These are phyloP conservation scores for Suillus alpinus DNA, from an alignment of 768 basidiomycete genomes.

Conservation along the genomic window DNA sequence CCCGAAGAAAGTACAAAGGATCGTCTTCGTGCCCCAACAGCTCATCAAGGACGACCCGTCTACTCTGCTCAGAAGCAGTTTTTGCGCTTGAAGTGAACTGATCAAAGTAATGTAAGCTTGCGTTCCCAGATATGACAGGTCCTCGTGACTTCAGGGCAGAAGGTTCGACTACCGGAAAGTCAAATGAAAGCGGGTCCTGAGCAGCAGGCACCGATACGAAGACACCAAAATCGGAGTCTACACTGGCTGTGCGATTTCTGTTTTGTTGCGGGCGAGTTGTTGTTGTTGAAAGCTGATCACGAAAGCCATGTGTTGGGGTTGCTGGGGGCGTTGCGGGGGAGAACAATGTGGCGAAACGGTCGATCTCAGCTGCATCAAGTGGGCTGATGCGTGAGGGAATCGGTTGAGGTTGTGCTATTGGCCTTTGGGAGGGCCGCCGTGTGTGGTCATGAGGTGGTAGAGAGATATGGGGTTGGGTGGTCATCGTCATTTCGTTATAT, in stretches of 20 bases:
- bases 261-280: not conserved
- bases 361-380: constrained; percentile 29
- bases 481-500: not conserved
- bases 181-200: constrained; percentile 47
- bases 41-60: constrained; percentile 59
- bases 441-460: not conserved
- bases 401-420: not conserved
- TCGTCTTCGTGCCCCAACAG: constrained; percentile 66
- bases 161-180: not conserved
- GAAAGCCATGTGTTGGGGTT: constrained; percentile 14
- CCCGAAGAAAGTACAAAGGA: constrained; percentile 58
- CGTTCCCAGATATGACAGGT: constrained; percentile 8
- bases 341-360: constrained; percentile 44
- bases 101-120: constrained; percentile 55
- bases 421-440: not conserved
- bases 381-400: not conserved
- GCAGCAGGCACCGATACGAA: constrained; percentile 56
- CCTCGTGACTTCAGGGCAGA: not conserved
- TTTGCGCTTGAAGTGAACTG: constrained; percentile 57
- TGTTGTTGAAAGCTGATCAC: not conserved
- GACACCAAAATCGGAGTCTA: constrained; percentile 57
- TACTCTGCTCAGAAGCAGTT: constrained; percentile 48
- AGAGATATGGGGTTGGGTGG: not conserved
- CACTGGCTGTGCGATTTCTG: constrained; percentile 14
- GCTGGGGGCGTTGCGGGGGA: constrained; percentile 35